A percentile compares a stretch with the other conserved stretches of the same genome.
Conservation (phyloP, 2,329 filamentous ascomycete genomes). For the Rugonectria rugulosa region DNA sequence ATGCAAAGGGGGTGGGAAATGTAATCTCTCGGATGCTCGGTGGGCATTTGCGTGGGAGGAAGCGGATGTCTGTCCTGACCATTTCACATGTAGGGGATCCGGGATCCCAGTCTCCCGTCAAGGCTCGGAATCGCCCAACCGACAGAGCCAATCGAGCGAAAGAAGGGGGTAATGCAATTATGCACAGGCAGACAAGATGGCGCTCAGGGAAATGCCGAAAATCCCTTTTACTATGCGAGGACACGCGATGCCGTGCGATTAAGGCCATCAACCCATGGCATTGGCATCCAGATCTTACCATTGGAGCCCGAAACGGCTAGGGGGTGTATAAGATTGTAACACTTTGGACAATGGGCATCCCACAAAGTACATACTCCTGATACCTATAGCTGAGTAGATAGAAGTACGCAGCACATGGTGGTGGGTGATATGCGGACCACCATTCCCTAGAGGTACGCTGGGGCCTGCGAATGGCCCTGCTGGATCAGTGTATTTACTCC, state of each 20-base stretch:
- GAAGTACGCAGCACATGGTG: too few species aligned
- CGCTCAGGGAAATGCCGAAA: constrained; percentile 19
- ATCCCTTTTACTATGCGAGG: constrained; percentile 21
- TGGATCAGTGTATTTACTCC: neutral
- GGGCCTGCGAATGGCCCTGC: constrained; percentile 17
- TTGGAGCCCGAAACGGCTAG: neutral
- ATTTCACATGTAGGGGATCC: constrained; percentile 16
- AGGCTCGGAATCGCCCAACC: constrained; percentile 18
- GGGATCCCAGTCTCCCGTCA: constrained; percentile 11
- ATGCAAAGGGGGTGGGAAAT: constrained; percentile 12
- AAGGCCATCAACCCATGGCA: constrained; percentile 25
- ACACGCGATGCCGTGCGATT: constrained; percentile 24
- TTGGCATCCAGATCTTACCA: constrained; percentile 16
- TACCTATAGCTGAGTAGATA: neutral
- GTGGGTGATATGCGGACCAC: constrained; percentile 10
- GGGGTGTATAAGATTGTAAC: constrained; percentile 10
- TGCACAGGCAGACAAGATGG: constrained; percentile 24
- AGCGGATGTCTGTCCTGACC: constrained; percentile 1
- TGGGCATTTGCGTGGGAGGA: neutral
- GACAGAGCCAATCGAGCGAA: constrained; percentile 11
- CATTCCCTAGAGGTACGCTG: constrained; percentile 19
- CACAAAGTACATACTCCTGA: neutral
- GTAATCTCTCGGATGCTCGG: constrained; percentile 1
- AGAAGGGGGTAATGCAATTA: constrained; percentile 11
- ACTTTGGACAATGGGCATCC: neutral